A percentile compares a stretch with the other conserved stretches of the same genome.
Evolutionary conservation across 2,329 filamentous ascomycete species (phyloP).

Genomic region (Penicillium sumatraense): DNA sequence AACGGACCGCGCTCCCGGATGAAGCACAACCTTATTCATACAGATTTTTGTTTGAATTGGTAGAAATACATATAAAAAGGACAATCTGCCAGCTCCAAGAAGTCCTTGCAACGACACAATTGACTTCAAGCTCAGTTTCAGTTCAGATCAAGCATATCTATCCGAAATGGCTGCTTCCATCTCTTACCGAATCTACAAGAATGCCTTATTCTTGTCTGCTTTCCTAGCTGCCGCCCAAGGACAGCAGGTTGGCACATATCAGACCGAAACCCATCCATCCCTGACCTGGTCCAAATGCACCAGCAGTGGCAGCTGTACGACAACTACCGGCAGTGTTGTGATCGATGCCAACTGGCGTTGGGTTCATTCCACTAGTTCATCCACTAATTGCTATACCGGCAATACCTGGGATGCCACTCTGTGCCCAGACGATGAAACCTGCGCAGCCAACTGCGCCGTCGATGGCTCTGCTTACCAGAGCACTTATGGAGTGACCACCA

Average conservation of each 20-base stretch:
- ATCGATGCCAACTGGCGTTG: conserved; percentile 65
- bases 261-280: conserved; percentile 51
- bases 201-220: conserved; percentile 34
- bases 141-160: neutral
- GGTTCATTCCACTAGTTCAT: conserved; percentile 55
- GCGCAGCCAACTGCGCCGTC: conserved; percentile 61
- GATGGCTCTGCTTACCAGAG: conserved; percentile 60
- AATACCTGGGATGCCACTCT: conserved; percentile 55
- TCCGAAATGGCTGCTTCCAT: conserved; percentile 15
- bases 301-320: conserved; percentile 55
- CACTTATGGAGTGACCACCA: conserved; percentile 59
- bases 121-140: neutral
- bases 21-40: neutral
- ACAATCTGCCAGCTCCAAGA: neutral
- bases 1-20: conserved; percentile 19
- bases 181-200: conserved; percentile 13
- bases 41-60: neutral
- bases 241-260: conserved; percentile 39
- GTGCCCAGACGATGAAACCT: conserved; percentile 55
- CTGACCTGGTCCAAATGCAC: conserved; percentile 61
- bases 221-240: conserved; percentile 29
- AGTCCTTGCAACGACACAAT: conserved; percentile 4
- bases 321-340: conserved; percentile 56
- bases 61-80: conserved; percentile 17
- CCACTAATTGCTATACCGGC: conserved; percentile 63